These are phyloP conservation scores for Physcomitrium patens DNA, from an alignment of 225 moss, liverwort and hornwort genomes.

Conservation along the genomic window DNA sequence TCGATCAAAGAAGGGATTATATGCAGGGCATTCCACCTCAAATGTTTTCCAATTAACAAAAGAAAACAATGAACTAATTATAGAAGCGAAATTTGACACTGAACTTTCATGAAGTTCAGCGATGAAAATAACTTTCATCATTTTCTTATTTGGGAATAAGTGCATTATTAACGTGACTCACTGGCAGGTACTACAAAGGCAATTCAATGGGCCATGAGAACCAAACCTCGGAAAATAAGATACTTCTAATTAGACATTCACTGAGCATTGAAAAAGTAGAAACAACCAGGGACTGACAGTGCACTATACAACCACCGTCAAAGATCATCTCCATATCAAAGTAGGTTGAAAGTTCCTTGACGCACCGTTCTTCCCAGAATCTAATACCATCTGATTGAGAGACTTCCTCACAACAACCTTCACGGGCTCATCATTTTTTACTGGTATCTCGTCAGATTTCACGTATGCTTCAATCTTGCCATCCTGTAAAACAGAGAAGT, in stretches of 20 bases:
- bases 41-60: background rate
- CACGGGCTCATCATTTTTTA: constrained; percentile 83
- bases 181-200: no score
- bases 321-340: background rate
- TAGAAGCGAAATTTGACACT: background rate
- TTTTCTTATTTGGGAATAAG: background rate
- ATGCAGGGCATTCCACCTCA: constrained; percentile 4
- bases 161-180: background rate
- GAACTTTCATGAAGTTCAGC: background rate
- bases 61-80: background rate
- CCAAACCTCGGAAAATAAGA: no score
- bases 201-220: no score
- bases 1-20: constrained; percentile 12
- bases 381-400: constrained; percentile 62
- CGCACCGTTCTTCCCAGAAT: constrained; percentile 79
- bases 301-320: background rate
- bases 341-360: constrained; percentile 4
- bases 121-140: background rate
- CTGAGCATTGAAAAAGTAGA: background rate
- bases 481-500: constrained; percentile 46
- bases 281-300: background rate
- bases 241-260: background rate
- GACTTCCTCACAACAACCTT: constrained; percentile 84
- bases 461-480: constrained; percentile 74
- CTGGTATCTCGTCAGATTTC: constrained; percentile 87